Conservation (phyloP, 1,284 basidiomycete genomes). For the Boletellus dicymbophilus region DNA sequence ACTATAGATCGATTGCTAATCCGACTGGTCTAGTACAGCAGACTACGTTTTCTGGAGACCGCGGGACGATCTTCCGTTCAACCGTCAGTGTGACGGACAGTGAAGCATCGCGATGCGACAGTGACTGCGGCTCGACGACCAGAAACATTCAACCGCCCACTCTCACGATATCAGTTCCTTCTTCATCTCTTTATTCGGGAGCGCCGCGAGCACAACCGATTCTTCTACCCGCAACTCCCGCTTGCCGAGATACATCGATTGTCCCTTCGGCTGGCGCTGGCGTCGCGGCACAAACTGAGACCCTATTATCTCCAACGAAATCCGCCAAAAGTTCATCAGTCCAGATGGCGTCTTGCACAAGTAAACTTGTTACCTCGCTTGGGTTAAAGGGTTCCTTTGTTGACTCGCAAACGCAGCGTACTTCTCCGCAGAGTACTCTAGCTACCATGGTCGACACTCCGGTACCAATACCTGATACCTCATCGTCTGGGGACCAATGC, state of each 20-base stretch:
- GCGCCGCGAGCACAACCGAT: not conserved
- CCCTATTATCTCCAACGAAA: not conserved
- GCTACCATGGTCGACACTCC: not conserved
- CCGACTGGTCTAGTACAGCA: slow-evolving; percentile 4
- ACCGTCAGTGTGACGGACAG: not conserved
- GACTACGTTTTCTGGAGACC: slow-evolving; percentile 4
- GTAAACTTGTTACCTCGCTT: not conserved
- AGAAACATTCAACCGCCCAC: not conserved
- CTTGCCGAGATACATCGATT: not conserved
- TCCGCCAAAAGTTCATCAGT: not conserved
- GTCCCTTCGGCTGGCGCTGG: not conserved
- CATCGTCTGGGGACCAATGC: not conserved
- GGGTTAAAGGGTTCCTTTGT: not conserved
- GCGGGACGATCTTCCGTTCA: not conserved
- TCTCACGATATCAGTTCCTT: not conserved
- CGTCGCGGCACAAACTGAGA: not conserved
- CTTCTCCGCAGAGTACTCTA: not conserved
- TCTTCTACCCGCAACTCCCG: not conserved
- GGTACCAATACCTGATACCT: not conserved
- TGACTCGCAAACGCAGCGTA: not conserved
- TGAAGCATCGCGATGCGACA: not conserved
- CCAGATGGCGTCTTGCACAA: not conserved
- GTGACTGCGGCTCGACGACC: not conserved
- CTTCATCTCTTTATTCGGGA: not conserved
- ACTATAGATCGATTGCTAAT: slow-evolving; percentile 7